Evolutionary conservation across 2,329 filamentous ascomycete species (phyloP).

Genomic region (Grosmannia clavigera): DNA sequence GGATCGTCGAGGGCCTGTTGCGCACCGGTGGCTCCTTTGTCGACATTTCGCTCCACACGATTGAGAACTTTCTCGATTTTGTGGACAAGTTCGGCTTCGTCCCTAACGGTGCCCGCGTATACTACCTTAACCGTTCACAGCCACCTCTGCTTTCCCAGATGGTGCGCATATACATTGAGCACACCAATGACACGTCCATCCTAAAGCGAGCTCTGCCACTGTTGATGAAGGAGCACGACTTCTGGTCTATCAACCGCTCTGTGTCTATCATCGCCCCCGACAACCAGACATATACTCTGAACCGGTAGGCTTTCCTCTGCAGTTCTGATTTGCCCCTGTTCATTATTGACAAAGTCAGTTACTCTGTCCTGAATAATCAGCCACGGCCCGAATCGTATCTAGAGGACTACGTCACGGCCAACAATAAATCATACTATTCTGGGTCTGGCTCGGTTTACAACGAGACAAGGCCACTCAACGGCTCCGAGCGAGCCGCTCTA

Average conservation of each 20-base stretch:
- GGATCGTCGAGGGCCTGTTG: constrained; percentile 54
- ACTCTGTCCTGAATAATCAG: constrained; percentile 50
- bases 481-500: constrained; percentile 35
- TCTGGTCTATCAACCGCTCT: constrained; percentile 49
- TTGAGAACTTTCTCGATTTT: constrained; percentile 58
- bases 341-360: constrained; percentile 20
- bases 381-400: constrained; percentile 55
- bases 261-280: constrained; percentile 34
- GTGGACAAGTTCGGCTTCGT: constrained; percentile 53
- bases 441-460: constrained; percentile 46
- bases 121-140: constrained; percentile 58
- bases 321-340: not conserved
- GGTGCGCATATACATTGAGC: constrained; percentile 50
- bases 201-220: constrained; percentile 49
- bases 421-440: constrained; percentile 50
- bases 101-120: constrained; percentile 51
- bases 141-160: constrained; percentile 55
- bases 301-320: constrained; percentile 28
- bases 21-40: constrained; percentile 52
- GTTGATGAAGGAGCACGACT: constrained; percentile 50
- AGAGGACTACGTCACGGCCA: constrained; percentile 55
- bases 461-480: constrained; percentile 34
- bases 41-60: constrained; percentile 51
- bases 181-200: constrained; percentile 50
- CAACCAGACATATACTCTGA: constrained; percentile 39